A percentile compares a stretch with the other conserved stretches of the same genome.
phyloP scores from a whole-genome alignment of 163 green algal genomes.

The Prototheca wickerhamii region DNA sequence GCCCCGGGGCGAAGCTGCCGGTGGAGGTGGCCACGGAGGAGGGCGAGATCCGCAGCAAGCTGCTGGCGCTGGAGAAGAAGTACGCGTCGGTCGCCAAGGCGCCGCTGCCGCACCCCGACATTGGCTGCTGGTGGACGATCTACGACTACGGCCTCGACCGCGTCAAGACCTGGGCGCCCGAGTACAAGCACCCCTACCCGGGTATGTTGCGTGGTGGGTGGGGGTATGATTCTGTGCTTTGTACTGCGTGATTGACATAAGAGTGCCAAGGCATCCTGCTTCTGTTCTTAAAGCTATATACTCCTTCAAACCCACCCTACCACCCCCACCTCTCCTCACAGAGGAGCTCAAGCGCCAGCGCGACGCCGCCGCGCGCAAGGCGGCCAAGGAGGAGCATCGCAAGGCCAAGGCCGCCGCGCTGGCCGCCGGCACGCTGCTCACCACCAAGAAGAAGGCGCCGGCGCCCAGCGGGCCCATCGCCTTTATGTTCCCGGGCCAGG shows the following conservation, averaged over 20 bases:
- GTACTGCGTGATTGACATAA: not conserved
- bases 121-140: slow-evolving; percentile 87
- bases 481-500: slow-evolving; percentile 81
- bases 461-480: slow-evolving; percentile 34
- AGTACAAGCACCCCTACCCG: slow-evolving; percentile 72
- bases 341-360: slow-evolving; percentile 34
- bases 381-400: slow-evolving; percentile 17
- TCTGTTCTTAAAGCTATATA: too few species aligned
- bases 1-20: slow-evolving; percentile 70
- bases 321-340: slow-evolving; percentile 6
- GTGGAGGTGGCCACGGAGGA: slow-evolving; percentile 43
- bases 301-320: not conserved
- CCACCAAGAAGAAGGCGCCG: not conserved
- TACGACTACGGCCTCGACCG: slow-evolving; percentile 86
- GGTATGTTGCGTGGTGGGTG: slow-evolving; percentile 17
- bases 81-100: slow-evolving; percentile 53
- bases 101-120: slow-evolving; percentile 57
- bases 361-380: slow-evolving; percentile 31
- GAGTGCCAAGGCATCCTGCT: too few species aligned
- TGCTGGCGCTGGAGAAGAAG: slow-evolving; percentile 55
- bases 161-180: slow-evolving; percentile 57
- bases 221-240: not conserved
- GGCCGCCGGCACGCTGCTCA: not conserved
- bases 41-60: slow-evolving; percentile 18
- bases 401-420: slow-evolving; percentile 13